A percentile compares a stretch with the other conserved stretches of the same genome.
phyloP scores from a whole-genome alignment of 2,329 filamentous ascomycete genomes.

The Xylaria multiplex region DNA sequence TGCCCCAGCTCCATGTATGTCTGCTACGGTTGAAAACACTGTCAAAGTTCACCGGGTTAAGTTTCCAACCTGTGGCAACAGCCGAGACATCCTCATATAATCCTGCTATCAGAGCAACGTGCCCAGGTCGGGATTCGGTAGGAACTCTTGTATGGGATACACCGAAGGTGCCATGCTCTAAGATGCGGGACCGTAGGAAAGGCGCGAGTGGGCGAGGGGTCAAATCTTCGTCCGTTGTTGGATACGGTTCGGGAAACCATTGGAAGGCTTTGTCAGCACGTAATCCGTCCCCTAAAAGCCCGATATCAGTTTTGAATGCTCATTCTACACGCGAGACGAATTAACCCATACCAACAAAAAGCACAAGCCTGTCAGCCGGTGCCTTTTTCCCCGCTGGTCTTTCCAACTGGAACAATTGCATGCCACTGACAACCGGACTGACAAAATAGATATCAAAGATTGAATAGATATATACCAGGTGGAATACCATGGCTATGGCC shows the following conservation, averaged over 20 bases:
- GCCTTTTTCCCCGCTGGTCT: conserved; percentile 68
- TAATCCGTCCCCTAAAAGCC: conserved; percentile 78
- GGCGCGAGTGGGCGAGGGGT: conserved; percentile 84
- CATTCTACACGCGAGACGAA: conserved; percentile 9
- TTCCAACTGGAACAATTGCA: conserved; percentile 81
- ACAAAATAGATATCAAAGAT: conserved; percentile 99
- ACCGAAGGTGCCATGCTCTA: conserved; percentile 92
- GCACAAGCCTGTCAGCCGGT: conserved; percentile 87
- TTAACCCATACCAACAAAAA: conserved; percentile 81
- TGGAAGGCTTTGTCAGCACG: conserved; percentile 99
- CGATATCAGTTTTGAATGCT: conserved; percentile 31
- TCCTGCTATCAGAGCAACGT: conserved; percentile 95
- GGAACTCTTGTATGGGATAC: conserved; percentile 97
- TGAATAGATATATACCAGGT: conserved; percentile 90
- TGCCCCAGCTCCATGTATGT: conserved; percentile 99
- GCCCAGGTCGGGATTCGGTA: conserved; percentile 94
- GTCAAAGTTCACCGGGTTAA: conserved; percentile 98
- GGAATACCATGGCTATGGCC: conserved; percentile 88
- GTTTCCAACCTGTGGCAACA: conserved; percentile 96
- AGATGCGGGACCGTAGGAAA: conserved; percentile 87
- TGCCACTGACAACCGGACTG: conserved; percentile 95
- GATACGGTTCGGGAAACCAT: conserved; percentile 86
- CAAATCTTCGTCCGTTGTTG: conserved; percentile 71
- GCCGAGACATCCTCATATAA: conserved; percentile 98
- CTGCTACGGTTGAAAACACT: conserved; percentile 97